Conservation (phyloP, 2,329 filamentous ascomycete species). For the Sphaceloma murrayae region DNA sequence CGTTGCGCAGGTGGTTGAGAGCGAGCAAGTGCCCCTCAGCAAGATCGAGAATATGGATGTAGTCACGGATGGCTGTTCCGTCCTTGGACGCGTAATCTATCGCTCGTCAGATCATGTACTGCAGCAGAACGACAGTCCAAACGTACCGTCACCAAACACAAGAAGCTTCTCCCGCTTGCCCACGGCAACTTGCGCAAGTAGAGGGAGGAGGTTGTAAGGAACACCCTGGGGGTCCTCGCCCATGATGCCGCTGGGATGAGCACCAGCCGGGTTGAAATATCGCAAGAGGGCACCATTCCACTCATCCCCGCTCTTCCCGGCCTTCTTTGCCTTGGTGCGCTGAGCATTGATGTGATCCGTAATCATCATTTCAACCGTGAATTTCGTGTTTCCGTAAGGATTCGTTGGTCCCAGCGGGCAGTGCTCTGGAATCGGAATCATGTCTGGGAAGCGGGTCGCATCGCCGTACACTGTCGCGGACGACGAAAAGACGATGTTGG, state of each 20-base stretch:
- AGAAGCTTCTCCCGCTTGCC: conserved; percentile 89
- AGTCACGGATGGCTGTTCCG: conserved; percentile 91
- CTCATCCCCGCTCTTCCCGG: conserved; percentile 63
- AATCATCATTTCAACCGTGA: conserved; percentile 83
- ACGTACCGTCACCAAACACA: conserved; percentile 83
- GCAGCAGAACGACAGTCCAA: conserved; percentile 17
- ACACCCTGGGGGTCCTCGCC: conserved; percentile 94
- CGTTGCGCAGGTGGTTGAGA: conserved; percentile 75
- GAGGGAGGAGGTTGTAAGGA: conserved; percentile 88
- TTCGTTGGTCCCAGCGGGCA: conserved; percentile 96
- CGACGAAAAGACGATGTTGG: conserved; percentile 97
- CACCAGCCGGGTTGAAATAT: conserved; percentile 96
- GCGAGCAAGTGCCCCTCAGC: conserved; percentile 78
- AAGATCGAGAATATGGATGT: conserved; percentile 92
- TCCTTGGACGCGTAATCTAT: conserved; percentile 83
- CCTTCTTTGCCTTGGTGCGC: conserved; percentile 72
- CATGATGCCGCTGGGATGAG: conserved; percentile 93
- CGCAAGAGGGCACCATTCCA: conserved; percentile 91
- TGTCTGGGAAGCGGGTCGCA: conserved; percentile 87
- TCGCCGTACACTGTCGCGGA: conserved; percentile 98
- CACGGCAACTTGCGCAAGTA: conserved; percentile 91
- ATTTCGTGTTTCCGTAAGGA: conserved; percentile 95
- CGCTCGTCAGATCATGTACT: conserved; percentile 22
- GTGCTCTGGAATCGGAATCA: conserved; percentile 97
- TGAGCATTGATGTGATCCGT: conserved; percentile 82